Base-by-base conservation (phyloP, 2,329 filamentous ascomycete genomes). In the Furcasterigmium furcatum region DNA sequence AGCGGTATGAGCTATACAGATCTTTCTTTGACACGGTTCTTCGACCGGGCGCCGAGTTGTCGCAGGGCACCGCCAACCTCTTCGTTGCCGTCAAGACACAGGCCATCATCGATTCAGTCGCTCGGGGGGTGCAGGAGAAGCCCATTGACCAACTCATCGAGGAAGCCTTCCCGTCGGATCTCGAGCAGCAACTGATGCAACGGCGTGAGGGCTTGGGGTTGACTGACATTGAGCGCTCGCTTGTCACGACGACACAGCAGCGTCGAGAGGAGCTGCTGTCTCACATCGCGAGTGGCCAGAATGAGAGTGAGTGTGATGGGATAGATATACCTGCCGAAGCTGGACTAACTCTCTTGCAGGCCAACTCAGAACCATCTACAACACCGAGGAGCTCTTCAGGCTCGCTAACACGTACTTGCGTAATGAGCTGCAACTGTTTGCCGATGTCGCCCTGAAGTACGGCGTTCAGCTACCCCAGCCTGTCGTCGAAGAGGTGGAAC, bases 81-180 rank as follows among this genome's bases (percentile, higher is more conserved):
- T 70, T 72, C 38, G 55, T 77, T 18, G 66, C 62, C n/a, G 64
- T 77, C 47, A 76, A 73, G 54, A 72, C 71, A 1, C 71, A 74
- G 41, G 57, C 65, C 47, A 63, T 84, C 41, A 81, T 87, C 47
- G 67, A 75, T 38, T 70, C 72, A 10, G 67, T 74, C 35, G 67
- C 66, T 7, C 62, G 76, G 40, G 67, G 72, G 1, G 77, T 75
- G 45, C 75, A 72, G 14, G 64, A 80, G 43, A 56, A 58, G 14
- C 66, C 71, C 13, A 46, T 52, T 30, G 78, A 80, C 13, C 76
- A 80, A 14, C 66, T 75, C 16, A 59, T 85, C 14, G 73, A 75
- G 10, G 75, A 81, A 44, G 71, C 80, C 4, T 72, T 88, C 29
- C 70, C 76, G 7, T 66, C 74, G 9, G 70, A 85, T 5, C 62